Evolutionary conservation across 2,329 filamentous ascomycete genomes (phyloP).

Genomic region (Raffaelea deltoideospora): DNA sequence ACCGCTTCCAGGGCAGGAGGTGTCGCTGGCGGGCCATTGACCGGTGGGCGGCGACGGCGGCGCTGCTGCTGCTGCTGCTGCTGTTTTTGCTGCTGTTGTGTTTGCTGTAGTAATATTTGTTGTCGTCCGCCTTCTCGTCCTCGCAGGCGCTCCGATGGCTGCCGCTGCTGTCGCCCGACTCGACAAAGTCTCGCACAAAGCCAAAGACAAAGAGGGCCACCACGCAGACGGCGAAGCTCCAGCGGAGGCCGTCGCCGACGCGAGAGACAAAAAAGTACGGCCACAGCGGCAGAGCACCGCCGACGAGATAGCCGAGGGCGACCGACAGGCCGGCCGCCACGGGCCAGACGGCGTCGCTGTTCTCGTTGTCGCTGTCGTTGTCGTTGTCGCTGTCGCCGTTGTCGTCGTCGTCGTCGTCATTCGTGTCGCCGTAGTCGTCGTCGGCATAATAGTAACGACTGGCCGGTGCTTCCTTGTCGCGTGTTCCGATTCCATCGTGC

Average conservation of each 20-base stretch:
- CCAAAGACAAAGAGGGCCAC: constrained; percentile 17
- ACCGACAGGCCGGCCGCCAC: constrained; percentile 14
- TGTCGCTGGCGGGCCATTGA: no score
- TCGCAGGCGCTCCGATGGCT: neutral
- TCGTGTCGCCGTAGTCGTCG: neutral
- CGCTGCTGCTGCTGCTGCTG: no score
- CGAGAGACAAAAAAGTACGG: constrained; percentile 15
- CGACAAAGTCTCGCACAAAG: constrained; percentile 13
- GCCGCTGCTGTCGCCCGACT: constrained; percentile 2
- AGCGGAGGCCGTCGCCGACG: constrained; percentile 15
- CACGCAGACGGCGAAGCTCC: constrained; percentile 17
- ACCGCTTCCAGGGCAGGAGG: neutral
- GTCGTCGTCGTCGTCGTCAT: neutral
- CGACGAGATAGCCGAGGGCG: constrained; percentile 15
- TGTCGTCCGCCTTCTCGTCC: no score
- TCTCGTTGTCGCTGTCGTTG: constrained; percentile 1
- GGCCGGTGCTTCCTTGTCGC: no score
- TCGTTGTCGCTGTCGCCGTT: constrained; percentile 2
- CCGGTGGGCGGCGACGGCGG: no score
- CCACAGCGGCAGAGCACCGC: constrained; percentile 16
- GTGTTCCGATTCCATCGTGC: no score
- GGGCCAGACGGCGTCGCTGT: constrained; percentile 9
- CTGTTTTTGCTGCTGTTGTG: no score
- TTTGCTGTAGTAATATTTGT: neutral
- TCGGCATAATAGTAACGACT: no score